phyloP scores from a whole-genome alignment of 1,284 basidiomycete genomes.

The Taiwanofungus camphoratus region DNA sequence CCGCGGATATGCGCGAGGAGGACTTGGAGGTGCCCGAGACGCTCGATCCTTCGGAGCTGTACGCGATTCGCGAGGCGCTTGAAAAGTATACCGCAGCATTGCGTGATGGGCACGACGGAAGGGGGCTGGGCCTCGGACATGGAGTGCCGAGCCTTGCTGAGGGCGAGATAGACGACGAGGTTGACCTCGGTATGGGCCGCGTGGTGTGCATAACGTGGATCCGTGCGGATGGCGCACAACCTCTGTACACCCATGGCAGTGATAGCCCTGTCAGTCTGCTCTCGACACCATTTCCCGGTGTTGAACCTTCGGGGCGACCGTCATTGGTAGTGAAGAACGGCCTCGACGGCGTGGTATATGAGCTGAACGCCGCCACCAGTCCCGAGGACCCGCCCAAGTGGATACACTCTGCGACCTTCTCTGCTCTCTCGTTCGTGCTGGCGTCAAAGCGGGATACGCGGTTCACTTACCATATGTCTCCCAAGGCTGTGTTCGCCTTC shows the following conservation, averaged over 20 bases:
- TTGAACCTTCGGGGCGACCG: slow-evolving; percentile 19
- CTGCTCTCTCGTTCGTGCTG: slow-evolving; percentile 89
- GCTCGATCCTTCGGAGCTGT: slow-evolving; percentile 78
- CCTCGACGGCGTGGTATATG: slow-evolving; percentile 78
- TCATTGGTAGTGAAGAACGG: slow-evolving; percentile 72
- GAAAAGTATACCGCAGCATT: slow-evolving; percentile 79
- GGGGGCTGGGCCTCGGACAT: slow-evolving; percentile 50
- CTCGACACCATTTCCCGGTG: slow-evolving; percentile 56
- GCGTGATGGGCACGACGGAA: slow-evolving; percentile 48
- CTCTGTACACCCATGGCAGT: slow-evolving; percentile 34
- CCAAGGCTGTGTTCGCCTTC: slow-evolving; percentile 66
- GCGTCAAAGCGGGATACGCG: slow-evolving; percentile 89
- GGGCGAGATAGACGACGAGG: slow-evolving; percentile 82
- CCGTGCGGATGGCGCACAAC: slow-evolving; percentile 39
- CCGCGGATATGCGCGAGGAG: slow-evolving; percentile 19
- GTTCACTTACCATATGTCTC: slow-evolving; percentile 68
- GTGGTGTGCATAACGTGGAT: slow-evolving; percentile 61
- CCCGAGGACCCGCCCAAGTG: slow-evolving; percentile 41
- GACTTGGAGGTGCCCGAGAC: slow-evolving; percentile 84
- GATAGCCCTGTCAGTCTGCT: slow-evolving; percentile 48
- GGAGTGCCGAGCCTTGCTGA: slow-evolving; percentile 73
- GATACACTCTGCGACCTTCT: slow-evolving; percentile 76
- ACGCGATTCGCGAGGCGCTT: slow-evolving; percentile 70
- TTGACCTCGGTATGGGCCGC: slow-evolving; percentile 67
- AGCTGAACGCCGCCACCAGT: slow-evolving; percentile 29